Evolutionary conservation across 2,329 filamentous ascomycete genomes (phyloP), one percentile per base, ranked within the genome.

Genomic region (Xylaria multiplex): DNA sequence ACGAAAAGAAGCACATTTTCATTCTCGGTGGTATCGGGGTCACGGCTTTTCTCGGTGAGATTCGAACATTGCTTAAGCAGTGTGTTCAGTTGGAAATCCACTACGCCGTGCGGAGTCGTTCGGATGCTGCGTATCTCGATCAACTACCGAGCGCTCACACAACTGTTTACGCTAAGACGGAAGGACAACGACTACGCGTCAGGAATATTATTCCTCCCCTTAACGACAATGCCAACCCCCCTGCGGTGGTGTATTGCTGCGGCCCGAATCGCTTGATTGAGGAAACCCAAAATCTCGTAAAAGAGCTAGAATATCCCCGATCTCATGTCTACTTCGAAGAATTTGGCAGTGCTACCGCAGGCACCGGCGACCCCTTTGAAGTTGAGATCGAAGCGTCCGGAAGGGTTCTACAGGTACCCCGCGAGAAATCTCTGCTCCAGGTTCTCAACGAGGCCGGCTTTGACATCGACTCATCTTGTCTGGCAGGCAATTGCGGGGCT

Each of bases 171-270:
- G 68, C 74, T 6, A 76, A 72, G 62, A 49, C 58, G 5, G 72
- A 76, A 49, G 73, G 71, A 3, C 64, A 67, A 27, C 72, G 74
- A 22, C 46, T 77, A 6, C 32, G 70, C 5, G 61, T 73, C 13
- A n/a, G 37, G 77, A 86, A 90, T 13, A 49, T 75, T 14, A 67
- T 77, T 1, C 74, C 76, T 19, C 2, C 62, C 3, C 59, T 75
- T 1, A 65, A 69, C 1, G 56, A 70, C 42, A 63, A 72, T 2
- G 58, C 48, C 22, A 65, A 76, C 54, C 69, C 65, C 2, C 70
- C 71, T 2, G 69, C 73, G 0, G 68, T 77, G n/a, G 72, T 78
- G 1, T 80, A 78, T 62, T 77, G 75, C 62, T 77, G 76, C 35
- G 76, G 75, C 1, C 75, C 76, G 3, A 22, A 69, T 3, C 58